Percentiles rank a stretch among this genome's conserved stretches.
phyloP scores from a whole-genome alignment of 176 grass and related monocot species.

The Luzula sylvatica region DNA sequence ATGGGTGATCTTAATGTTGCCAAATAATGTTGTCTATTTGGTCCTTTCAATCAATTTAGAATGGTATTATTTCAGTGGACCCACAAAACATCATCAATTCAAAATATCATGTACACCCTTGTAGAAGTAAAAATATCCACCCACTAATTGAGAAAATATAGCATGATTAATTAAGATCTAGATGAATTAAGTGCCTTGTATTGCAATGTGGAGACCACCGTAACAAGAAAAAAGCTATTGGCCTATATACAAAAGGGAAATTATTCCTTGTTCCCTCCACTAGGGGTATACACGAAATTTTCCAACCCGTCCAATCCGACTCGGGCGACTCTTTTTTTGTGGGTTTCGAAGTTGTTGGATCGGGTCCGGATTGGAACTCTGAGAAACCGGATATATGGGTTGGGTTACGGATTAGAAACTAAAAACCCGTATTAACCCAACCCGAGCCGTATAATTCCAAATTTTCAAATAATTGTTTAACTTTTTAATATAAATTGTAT shows the following conservation, averaged over 20 bases:
- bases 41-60: slow-evolving; percentile 57
- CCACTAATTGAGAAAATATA: not conserved
- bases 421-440: too few relatives aligned
- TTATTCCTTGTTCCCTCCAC: slow-evolving; percentile 65
- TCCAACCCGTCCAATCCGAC: too few relatives aligned
- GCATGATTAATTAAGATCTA: slow-evolving; percentile 34
- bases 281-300: slow-evolving; percentile 34
- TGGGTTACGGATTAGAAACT: too few relatives aligned
- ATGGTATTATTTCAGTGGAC: slow-evolving; percentile 16
- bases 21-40: slow-evolving; percentile 36
- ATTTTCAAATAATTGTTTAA: too few relatives aligned
- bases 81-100: too few relatives aligned
- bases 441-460: too few relatives aligned
- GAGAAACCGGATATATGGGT: not conserved
- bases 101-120: too few relatives aligned
- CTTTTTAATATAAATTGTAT: too few relatives aligned
- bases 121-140: too few relatives aligned
- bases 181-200: slow-evolving; percentile 31
- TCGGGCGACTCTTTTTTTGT: too few relatives aligned
- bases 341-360: too few relatives aligned
- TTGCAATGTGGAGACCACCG: slow-evolving; percentile 59
- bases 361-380: not conserved
- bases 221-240: slow-evolving; percentile 34
- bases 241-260: slow-evolving; percentile 24
- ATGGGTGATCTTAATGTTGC: slow-evolving; percentile 74